Percentiles rank a stretch among this genome's conserved stretches.
phyloP scores from a whole-genome alignment of 2,329 filamentous ascomycete genomes.

The Ceratocystis papillata region DNA sequence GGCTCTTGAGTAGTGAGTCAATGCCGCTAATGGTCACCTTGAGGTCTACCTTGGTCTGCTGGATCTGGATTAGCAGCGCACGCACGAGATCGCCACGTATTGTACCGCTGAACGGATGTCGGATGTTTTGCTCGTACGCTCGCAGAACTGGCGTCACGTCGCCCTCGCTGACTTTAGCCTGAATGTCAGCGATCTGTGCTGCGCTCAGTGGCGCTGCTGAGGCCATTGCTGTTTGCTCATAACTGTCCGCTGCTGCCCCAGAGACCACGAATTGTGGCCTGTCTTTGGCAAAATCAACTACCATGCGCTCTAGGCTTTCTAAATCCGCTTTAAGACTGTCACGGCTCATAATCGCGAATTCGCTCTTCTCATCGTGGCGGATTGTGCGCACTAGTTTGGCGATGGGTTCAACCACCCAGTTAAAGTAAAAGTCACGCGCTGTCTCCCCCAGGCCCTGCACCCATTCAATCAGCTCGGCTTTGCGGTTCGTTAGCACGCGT shows the following conservation, averaged over 20 bases:
- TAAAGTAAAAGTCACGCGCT: conserved; percentile 79
- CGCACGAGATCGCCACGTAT: conserved; percentile 78
- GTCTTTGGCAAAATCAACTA: conserved; percentile 85
- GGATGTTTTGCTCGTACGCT: conserved; percentile 83
- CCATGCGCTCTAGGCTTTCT: conserved; percentile 91
- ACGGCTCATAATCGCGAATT: conserved; percentile 93
- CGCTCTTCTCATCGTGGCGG: conserved; percentile 79
- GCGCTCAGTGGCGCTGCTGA: conserved; percentile 52
- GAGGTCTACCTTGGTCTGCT: conserved; percentile 97
- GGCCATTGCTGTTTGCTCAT: conserved; percentile 25
- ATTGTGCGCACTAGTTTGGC: conserved; percentile 83
- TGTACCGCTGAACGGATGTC: conserved; percentile 69
- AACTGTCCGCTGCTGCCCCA: conserved; percentile 31
- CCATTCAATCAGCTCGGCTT: conserved; percentile 70
- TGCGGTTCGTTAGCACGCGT: conserved; percentile 61
- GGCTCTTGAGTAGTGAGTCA: conserved; percentile 85
- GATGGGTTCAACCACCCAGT: conserved; percentile 85
- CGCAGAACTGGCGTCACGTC: conserved; percentile 85
- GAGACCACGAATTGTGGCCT: conserved; percentile 50
- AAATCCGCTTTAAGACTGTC: conserved; percentile 82
- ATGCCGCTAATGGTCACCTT: conserved; percentile 95
- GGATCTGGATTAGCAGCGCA: conserved; percentile 86
- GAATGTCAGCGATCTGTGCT: conserved; percentile 60
- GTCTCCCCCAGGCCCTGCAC: conserved; percentile 68
- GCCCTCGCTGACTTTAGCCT: conserved; percentile 72